phyloP scores from a whole-genome alignment of 352 stramenopile genomes.

The Phytophthora vignae region DNA sequence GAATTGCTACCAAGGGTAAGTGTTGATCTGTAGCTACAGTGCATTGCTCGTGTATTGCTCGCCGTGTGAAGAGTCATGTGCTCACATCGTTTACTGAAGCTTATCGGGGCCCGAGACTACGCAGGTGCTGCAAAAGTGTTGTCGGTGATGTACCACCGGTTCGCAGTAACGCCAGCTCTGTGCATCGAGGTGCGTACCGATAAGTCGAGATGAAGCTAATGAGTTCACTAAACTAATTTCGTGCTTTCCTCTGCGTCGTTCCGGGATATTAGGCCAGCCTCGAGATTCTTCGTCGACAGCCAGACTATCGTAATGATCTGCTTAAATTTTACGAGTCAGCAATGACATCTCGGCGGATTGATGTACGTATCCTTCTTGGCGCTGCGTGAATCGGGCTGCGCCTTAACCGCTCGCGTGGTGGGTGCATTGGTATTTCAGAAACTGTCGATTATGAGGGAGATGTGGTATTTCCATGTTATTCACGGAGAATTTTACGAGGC shows the following conservation, averaged over 20 bases:
- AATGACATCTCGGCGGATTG: conserved; percentile 50
- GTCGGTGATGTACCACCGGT: conserved; percentile 73
- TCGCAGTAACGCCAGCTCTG: conserved; percentile 57
- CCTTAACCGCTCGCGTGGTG: conserved; percentile 7
- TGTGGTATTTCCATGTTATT: conserved; percentile 74
- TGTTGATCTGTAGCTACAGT: neutral
- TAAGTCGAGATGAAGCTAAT: neutral
- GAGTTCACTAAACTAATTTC: neutral
- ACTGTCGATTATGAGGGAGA: conserved; percentile 74
- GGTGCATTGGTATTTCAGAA: conserved; percentile 42
- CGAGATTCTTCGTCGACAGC: conserved; percentile 73
- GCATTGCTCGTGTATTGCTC: neutral
- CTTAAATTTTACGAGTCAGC: conserved; percentile 64
- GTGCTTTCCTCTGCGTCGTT: conserved; percentile 7
- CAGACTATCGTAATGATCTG: conserved; percentile 58
- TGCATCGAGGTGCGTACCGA: conserved; percentile 64
- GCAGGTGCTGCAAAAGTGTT: conserved; percentile 71
- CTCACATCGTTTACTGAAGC: conserved; percentile 34
- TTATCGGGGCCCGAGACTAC: conserved; percentile 78
- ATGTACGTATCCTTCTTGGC: conserved; percentile 45
- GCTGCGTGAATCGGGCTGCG: neutral
- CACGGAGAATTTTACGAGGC: conserved; percentile 85
- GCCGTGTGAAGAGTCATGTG: neutral
- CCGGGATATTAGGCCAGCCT: conserved; percentile 62
- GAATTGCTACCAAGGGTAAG: conserved; percentile 58